Percentiles rank a stretch among this genome's conserved stretches.
These are phyloP conservation scores for Verticillium isaacii DNA, from an alignment of 2,329 filamentous ascomycete genomes.

Conservation along the genomic window DNA sequence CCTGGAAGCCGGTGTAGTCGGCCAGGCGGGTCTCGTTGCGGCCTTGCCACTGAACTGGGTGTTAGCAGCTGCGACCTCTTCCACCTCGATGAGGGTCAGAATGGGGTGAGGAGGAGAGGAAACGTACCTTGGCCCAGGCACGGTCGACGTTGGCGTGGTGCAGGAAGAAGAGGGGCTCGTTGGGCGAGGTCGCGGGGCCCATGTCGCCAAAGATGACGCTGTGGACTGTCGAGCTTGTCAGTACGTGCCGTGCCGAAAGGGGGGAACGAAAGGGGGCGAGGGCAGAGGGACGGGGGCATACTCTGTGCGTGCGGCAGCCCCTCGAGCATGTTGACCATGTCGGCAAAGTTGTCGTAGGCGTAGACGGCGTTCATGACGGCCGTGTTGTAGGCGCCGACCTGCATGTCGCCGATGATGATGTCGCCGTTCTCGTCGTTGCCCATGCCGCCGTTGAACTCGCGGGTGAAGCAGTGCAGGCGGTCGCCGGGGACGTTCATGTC, in stretches of 20 bases:
- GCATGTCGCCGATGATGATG: slow-evolving; percentile 14
- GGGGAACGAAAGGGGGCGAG: not conserved
- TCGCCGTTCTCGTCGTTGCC: slow-evolving; percentile 10
- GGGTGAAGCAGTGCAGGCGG: slow-evolving; percentile 14
- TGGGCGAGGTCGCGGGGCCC: slow-evolving; percentile 19
- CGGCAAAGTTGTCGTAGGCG: slow-evolving; percentile 8
- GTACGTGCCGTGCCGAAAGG: not conserved
- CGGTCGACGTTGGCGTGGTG: slow-evolving; percentile 23
- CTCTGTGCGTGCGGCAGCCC: slow-evolving; percentile 13
- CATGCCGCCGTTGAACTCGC: slow-evolving; percentile 12
- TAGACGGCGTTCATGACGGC: slow-evolving; percentile 12
- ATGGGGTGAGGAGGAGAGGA: no score
- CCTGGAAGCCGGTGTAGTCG: slow-evolving; percentile 13
- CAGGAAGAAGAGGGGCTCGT: slow-evolving; percentile 22
- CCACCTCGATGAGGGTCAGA: not conserved
- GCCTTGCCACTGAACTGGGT: slow-evolving; percentile 12
- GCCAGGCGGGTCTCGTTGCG: slow-evolving; percentile 11
- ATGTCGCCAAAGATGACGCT: slow-evolving; percentile 18
- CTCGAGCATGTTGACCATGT: slow-evolving; percentile 13
- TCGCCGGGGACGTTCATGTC: slow-evolving; percentile 9
- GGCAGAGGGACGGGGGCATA: not conserved
- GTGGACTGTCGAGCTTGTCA: slow-evolving; percentile 5
- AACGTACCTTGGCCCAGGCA: slow-evolving; percentile 15
- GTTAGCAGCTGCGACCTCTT: not conserved
- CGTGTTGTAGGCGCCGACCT: slow-evolving; percentile 9